Evolutionary conservation across 352 stramenopile genomes (phyloP).

Genomic region (Pythium dissotocum): DNA sequence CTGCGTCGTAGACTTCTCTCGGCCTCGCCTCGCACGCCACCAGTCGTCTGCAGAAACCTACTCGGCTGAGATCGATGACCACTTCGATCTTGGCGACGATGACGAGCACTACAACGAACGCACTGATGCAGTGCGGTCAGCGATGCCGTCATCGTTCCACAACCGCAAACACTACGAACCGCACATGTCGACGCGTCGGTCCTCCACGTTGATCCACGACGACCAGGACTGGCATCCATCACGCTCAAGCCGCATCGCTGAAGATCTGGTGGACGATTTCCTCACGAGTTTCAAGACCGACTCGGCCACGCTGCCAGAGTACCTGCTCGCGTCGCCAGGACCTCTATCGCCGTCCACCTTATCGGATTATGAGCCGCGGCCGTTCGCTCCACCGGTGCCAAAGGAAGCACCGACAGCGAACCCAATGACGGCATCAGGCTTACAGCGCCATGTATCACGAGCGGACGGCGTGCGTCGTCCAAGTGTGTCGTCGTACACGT

Average conservation of each 20-base stretch:
- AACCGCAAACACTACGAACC: slow-evolving; percentile 9
- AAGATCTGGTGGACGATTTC: slow-evolving; percentile 23
- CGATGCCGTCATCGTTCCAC: background rate
- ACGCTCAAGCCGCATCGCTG: slow-evolving; percentile 20
- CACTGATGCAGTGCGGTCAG: background rate
- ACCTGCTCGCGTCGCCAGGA: background rate
- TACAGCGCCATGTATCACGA: slow-evolving; percentile 9
- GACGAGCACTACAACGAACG: slow-evolving; percentile 5
- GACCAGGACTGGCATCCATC: slow-evolving; percentile 21
- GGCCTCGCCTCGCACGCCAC: slow-evolving; percentile 9
- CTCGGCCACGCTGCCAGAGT: background rate
- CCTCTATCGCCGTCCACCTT: slow-evolving; percentile 11
- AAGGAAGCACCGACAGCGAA: background rate
- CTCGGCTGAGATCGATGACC: slow-evolving; percentile 12
- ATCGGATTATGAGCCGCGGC: slow-evolving; percentile 3
- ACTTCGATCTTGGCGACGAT: slow-evolving; percentile 3
- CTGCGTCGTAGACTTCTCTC: slow-evolving; percentile 24
- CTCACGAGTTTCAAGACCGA: slow-evolving; percentile 11
- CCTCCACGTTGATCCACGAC: background rate
- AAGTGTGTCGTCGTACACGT: slow-evolving; percentile 8
- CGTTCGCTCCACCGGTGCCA: background rate
- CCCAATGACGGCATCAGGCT: background rate
- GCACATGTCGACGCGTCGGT: slow-evolving; percentile 1
- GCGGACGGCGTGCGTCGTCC: background rate
- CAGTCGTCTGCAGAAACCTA: slow-evolving; percentile 11